These are phyloP conservation scores for Phlebiopsis gigantea DNA, from an alignment of 768 basidiomycete genomes.

Conservation along the genomic window DNA sequence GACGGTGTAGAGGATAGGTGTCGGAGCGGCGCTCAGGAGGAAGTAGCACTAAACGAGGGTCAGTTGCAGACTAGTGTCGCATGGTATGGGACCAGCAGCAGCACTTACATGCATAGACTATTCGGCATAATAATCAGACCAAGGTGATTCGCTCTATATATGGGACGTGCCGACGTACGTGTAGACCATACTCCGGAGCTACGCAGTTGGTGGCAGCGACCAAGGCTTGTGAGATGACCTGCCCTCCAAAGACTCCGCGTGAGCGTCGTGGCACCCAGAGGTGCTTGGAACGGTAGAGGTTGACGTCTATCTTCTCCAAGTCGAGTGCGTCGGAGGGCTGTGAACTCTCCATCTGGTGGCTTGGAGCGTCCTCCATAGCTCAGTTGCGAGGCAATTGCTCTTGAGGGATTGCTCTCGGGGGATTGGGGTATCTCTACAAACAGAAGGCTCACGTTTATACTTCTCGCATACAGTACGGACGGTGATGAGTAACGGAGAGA, in stretches of 20 bases:
- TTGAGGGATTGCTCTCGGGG: neutral
- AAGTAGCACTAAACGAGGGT: slow-evolving; percentile 67
- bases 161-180: slow-evolving; percentile 44
- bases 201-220: slow-evolving; percentile 78
- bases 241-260: slow-evolving; percentile 82
- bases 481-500: neutral
- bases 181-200: slow-evolving; percentile 54
- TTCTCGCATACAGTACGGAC: neutral
- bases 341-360: slow-evolving; percentile 54
- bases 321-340: slow-evolving; percentile 72
- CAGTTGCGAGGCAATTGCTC: neutral
- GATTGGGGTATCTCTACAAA: neutral
- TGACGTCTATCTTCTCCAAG: slow-evolving; percentile 71
- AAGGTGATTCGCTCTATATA: neutral
- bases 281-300: slow-evolving; percentile 73
- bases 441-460: neutral
- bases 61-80: neutral
- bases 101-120: slow-evolving; percentile 70
- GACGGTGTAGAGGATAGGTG: slow-evolving; percentile 76
- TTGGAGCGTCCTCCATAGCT: slow-evolving; percentile 28
- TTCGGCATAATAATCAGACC: neutral
- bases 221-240: slow-evolving; percentile 85
- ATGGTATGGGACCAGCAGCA: neutral
- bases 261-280: slow-evolving; percentile 56
- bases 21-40: slow-evolving; percentile 65